phyloP scores from a whole-genome alignment of 306 rosid genomes.

The Rosa rugosa region DNA sequence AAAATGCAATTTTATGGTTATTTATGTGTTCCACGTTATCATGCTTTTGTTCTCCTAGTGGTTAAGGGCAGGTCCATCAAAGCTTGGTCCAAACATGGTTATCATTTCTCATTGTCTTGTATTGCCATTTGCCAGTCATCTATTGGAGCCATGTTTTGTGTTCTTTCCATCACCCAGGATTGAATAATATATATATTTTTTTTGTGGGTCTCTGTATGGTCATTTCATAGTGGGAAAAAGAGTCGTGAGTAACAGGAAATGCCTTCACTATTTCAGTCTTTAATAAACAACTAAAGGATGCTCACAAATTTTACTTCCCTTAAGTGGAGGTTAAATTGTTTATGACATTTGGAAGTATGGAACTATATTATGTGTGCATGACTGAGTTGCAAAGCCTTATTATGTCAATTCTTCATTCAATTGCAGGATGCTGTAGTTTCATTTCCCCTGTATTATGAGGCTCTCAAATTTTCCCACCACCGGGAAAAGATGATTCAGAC shows the following conservation, averaged over 20 bases:
- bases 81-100: neutral
- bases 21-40: neutral
- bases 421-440: conserved; percentile 71
- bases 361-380: neutral
- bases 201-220: neutral
- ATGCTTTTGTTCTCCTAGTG: neutral
- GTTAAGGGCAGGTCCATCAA: neutral
- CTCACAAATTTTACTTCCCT: neutral
- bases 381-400: neutral
- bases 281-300: neutral
- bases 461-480: conserved; percentile 70
- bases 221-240: neutral
- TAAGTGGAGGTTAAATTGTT: neutral
- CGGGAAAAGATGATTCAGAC: conserved; percentile 82
- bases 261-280: neutral
- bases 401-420: conserved; percentile 3
- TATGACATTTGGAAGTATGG: neutral
- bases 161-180: conserved; percentile 4
- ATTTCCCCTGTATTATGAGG: conserved; percentile 77
- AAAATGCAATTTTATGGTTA: neutral
- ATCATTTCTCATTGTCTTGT: conserved; percentile 1
- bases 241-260: neutral
- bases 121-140: neutral
- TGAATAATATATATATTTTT: too few relatives aligned
- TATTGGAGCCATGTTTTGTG: conserved; percentile 14